A percentile compares a stretch with the other conserved stretches of the same genome.
phyloP scores from a whole-genome alignment of 768 basidiomycete genomes.

The Lactarius quietus region DNA sequence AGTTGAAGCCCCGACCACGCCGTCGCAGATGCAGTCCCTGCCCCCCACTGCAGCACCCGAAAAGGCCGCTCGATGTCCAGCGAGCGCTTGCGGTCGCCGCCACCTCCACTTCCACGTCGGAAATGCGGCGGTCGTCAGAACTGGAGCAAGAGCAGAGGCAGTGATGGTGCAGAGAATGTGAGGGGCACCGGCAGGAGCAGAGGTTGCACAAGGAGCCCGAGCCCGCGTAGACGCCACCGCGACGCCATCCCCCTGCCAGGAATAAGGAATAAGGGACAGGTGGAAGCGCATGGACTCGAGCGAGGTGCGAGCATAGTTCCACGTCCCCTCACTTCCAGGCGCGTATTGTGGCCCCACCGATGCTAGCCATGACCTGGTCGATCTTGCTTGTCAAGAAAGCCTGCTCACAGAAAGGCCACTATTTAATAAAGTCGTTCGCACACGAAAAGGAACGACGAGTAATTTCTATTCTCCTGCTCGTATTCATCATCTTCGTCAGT shows the following conservation, averaged over 20 bases:
- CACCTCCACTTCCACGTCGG: constrained; percentile 24
- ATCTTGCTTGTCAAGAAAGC: constrained; percentile 67
- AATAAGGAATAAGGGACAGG: constrained; percentile 75
- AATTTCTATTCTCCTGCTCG: constrained; percentile 8
- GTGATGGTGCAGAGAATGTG: constrained; percentile 17
- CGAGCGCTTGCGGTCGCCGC: constrained; percentile 34
- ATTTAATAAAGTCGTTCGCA: constrained; percentile 77
- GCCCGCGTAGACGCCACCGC: constrained; percentile 21
- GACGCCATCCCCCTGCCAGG: constrained; percentile 43
- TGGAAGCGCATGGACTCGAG: constrained; percentile 51
- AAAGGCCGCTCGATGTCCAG: constrained; percentile 33
- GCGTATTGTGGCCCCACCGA: constrained; percentile 16
- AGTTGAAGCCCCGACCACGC: constrained; percentile 34
- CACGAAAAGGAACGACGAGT: constrained; percentile 44
- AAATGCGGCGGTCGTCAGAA: constrained; percentile 18
- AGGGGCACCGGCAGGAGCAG: constrained; percentile 6
- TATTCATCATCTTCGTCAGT: too few relatives aligned
- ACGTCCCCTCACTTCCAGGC: background rate
- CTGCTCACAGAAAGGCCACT: constrained; percentile 79
- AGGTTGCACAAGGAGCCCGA: constrained; percentile 13
- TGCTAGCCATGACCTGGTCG: constrained; percentile 31
- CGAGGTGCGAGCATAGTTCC: constrained; percentile 25
- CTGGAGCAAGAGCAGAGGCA: constrained; percentile 7
- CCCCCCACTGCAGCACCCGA: constrained; percentile 30
- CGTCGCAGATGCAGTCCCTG: constrained; percentile 45